phyloP scores from a whole-genome alignment of 2,329 filamentous ascomycete genomes.

The Penicillium sp. region DNA sequence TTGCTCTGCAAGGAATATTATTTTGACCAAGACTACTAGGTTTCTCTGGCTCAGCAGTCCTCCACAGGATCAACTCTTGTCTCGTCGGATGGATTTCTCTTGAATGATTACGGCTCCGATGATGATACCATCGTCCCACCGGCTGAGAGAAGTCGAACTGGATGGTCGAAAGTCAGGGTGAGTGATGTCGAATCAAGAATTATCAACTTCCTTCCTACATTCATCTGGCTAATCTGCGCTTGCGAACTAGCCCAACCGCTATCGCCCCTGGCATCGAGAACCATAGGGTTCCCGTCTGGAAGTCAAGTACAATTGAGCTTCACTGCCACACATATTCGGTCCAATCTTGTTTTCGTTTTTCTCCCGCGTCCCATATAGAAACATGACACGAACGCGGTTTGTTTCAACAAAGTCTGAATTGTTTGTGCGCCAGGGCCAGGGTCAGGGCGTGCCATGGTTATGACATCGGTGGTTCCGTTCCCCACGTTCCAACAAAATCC shows the following conservation, averaged over 20 bases:
- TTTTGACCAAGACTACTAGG: not conserved
- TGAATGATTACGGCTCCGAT: not conserved
- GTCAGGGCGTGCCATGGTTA: conserved; percentile 7
- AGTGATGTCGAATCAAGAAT: not conserved
- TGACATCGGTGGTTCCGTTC: conserved; percentile 21
- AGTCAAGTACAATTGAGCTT: not conserved
- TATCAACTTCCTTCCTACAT: not conserved
- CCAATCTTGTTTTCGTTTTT: not conserved
- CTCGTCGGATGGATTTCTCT: not conserved
- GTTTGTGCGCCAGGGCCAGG: too few species aligned
- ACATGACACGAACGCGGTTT: too few species aligned
- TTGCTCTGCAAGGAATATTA: not conserved
- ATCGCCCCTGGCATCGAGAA: not conserved
- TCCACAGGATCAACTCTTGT: not conserved
- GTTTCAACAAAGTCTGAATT: too few species aligned
- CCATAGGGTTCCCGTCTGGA: not conserved
- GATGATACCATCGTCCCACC: not conserved
- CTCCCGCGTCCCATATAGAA: too few species aligned
- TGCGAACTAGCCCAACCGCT: not conserved
- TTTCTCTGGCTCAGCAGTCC: not conserved
- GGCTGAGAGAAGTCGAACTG: not conserved
- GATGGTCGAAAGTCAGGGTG: not conserved
- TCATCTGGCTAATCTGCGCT: not conserved
- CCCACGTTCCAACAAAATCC: conserved; percentile 6
- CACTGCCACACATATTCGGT: not conserved